Conservation (phyloP, 1,139 yeast species). For the Geotrichum australiense region DNA sequence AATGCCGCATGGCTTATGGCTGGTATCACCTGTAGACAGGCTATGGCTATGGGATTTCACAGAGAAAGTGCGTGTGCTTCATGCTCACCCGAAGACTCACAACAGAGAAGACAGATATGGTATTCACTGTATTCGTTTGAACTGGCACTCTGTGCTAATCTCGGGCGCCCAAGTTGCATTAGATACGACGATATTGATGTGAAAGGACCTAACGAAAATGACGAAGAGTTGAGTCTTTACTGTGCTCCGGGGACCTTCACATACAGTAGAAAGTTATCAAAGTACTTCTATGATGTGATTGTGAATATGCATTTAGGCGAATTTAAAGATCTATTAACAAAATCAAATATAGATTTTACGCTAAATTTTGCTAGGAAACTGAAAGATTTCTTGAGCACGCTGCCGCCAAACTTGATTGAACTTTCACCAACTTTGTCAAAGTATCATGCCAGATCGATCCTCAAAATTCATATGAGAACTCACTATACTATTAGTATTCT, state of each 20-base stretch:
- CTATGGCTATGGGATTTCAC: slow-evolving; percentile 18
- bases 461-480: slow-evolving; percentile 17
- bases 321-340: slow-evolving; percentile 12
- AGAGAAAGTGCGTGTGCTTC: slow-evolving; percentile 14
- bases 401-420: slow-evolving; percentile 15
- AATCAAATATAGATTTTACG: slow-evolving; percentile 13
- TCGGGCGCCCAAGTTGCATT: slow-evolving; percentile 17
- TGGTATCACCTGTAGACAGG: slow-evolving; percentile 16
- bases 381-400: slow-evolving; percentile 13
- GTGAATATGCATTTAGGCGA: slow-evolving; percentile 15
- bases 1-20: slow-evolving; percentile 18
- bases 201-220: slow-evolving; percentile 14
- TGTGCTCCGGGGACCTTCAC: slow-evolving; percentile 14
- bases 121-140: slow-evolving; percentile 17
- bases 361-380: slow-evolving; percentile 13
- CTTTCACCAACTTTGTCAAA: slow-evolving; percentile 12
- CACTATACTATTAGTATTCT: slow-evolving; percentile 18
- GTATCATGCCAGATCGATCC: slow-evolving; percentile 15
- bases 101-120: slow-evolving; percentile 15
- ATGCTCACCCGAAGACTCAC: slow-evolving; percentile 14
- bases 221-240: slow-evolving; percentile 11
- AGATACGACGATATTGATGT: slow-evolving; percentile 17
- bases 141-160: slow-evolving; percentile 16
- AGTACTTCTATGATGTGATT: slow-evolving; percentile 10
- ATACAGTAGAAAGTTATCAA: slow-evolving; percentile 6